These are phyloP conservation scores for Solanum etuberosum DNA, from an alignment of 257 asterid genomes.

Conservation along the genomic window DNA sequence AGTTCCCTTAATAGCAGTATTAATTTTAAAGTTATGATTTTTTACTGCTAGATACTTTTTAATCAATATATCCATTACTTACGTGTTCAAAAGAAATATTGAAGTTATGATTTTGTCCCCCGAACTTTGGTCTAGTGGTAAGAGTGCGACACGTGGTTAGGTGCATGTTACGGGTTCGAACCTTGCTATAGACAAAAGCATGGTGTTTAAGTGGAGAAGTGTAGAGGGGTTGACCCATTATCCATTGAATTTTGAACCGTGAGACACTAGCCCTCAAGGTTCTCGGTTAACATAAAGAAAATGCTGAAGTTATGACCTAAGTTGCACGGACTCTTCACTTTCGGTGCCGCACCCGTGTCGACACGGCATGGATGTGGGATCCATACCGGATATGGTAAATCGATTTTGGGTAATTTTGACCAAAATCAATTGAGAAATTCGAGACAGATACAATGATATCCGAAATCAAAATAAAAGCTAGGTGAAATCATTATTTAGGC, in stretches of 20 bases:
- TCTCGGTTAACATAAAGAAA: not conserved
- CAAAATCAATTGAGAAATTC: too few species aligned
- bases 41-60: too few species aligned
- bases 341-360: not conserved
- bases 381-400: not conserved
- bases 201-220: not conserved
- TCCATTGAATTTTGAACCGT: not conserved
- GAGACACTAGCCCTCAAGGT: not conserved
- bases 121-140: not conserved
- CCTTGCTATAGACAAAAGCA: not conserved
- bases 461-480: too few species aligned
- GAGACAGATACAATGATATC: too few species aligned
- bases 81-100: not conserved
- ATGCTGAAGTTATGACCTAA: not conserved
- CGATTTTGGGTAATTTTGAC: too few species aligned
- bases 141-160: not conserved
- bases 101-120: not conserved
- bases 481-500: not conserved
- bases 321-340: not conserved
- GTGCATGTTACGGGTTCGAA: not conserved
- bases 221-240: not conserved
- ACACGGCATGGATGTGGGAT: not conserved
- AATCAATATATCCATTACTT: too few species aligned
- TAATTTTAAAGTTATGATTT: too few species aligned
- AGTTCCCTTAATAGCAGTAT: too few species aligned